Evolutionary conservation across 129 eudicot genomes (phyloP), one percentile per base, ranked within the genome.

Genomic region (Calendula officinalis): DNA sequence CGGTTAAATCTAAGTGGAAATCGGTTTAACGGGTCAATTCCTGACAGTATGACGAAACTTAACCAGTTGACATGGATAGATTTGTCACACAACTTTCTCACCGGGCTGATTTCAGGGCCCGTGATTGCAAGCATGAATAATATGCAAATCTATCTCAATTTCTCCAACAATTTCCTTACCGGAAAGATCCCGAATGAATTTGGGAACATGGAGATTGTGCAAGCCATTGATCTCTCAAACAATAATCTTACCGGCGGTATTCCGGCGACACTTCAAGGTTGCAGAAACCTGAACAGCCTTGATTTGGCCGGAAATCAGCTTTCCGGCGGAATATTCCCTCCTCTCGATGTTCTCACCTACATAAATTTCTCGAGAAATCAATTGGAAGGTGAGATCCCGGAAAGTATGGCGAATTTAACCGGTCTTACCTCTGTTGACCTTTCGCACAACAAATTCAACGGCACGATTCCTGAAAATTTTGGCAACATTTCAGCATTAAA

Each of bases 151-250:
- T 81, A 72, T 66, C 79, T 92, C 49, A 80, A 92, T 60, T 60
- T 88, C 41, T 92, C 98, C 3, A 66, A 76, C 75, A 92, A 92
- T 37, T 50, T 39, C 60, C 65, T 92, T 8, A 42, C 74, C 13
- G 96, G 87, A 55, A 37, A 52, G 11, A 67, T 92, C 37, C 99
- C 96, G 10, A 68, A 76, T 5, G 96, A 85, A 46, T 53, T 92
- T 12, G 87, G 92, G 40, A 58, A 53, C 70, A 59, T 88, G 35
- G 82, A 85, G 65, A 88, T 88, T 96, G 87, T 85, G 8, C 85
- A 92, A 62, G 80, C 40, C 40, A 88, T 92, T 8, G 95, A 92
- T 63, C 27, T 92, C 45, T 88, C 99, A 6, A 81, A 83, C 70
- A 88, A 92, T 64, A 81, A 88, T 66, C 48, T 92, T 0, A 79